phyloP scores from a whole-genome alignment of 805 yeast genomes.

The Candida cerambycidarum region DNA sequence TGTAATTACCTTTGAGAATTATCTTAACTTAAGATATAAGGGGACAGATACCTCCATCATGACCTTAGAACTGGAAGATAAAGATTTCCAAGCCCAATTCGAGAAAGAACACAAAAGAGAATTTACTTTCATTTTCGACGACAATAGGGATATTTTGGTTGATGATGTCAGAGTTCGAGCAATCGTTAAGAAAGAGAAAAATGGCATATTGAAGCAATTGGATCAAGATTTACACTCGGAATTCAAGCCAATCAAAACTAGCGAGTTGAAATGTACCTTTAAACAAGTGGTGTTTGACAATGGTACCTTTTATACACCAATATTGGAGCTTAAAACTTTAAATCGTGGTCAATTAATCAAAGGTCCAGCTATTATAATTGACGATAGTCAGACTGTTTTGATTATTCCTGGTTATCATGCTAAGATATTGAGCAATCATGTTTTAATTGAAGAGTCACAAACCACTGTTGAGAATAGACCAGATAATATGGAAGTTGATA shows the following conservation, averaged over 20 bases:
- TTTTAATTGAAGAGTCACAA: conserved; percentile 43
- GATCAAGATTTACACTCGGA: conserved; percentile 8
- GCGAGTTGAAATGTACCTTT: conserved; percentile 33
- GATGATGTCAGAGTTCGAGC: conserved; percentile 76
- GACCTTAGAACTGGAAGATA: conserved; percentile 20
- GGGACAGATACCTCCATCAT: conserved; percentile 29
- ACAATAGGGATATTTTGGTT: conserved; percentile 57
- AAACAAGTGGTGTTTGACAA: conserved; percentile 51
- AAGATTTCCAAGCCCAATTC: conserved; percentile 47
- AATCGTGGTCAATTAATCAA: conserved; percentile 50
- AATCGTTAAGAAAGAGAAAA: conserved; percentile 51
- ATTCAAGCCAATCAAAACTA: conserved; percentile 1
- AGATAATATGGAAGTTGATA: background rate
- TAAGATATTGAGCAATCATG: conserved; percentile 55
- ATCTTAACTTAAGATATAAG: conserved; percentile 21
- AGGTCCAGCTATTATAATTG: conserved; percentile 52
- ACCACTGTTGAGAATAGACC: conserved; percentile 13
- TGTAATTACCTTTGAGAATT: conserved; percentile 12
- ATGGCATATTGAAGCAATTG: conserved; percentile 35
- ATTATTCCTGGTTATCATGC: conserved; percentile 65
- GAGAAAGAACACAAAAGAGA: conserved; percentile 60
- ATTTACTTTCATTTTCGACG: conserved; percentile 61
- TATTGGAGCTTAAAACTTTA: conserved; percentile 53
- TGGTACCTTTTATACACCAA: conserved; percentile 42
- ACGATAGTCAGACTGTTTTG: conserved; percentile 78